Base-by-base conservation (phyloP, 345 rosid genomes). In the Hypericum perforatum region DNA sequence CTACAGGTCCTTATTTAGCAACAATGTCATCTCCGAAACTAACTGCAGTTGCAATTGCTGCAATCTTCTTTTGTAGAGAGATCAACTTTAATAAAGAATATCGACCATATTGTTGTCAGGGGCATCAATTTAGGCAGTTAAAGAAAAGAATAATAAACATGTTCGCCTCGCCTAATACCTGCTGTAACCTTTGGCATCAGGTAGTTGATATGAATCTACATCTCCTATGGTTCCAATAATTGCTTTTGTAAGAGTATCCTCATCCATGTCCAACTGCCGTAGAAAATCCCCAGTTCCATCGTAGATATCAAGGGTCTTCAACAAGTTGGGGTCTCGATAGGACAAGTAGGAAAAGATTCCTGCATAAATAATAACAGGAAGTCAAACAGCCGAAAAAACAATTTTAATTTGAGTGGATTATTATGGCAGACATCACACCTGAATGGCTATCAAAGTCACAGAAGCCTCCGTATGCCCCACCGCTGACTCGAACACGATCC, bases 401-500 rank as follows among this genome's bases (percentile, higher is more conserved):
- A 29, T 16, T 5, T 9, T 39, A 11, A 56, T 45, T 38, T 44
- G 51, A 55, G 37, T 1, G 32, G 32, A 22, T 22, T 1, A 22
- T 22, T 4, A 22, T 22, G 4, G 32, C 32, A 22, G 32, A 22
- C 11, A 10, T 47, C 54, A 38, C 59, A 88, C 98, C 98, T 64
- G 98, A 88, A 70, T 88, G 90, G 16, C 91, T 75, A 78, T 92
- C 97, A 6, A 92, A 85, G 71, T 88, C 84, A 14, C 97, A 85
- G 67, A 88, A 88, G 47, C 98, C 97, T 51, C 98, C 98, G 72
- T 92, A 92, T 55, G 97, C 98, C 55, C 98, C 98, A 32, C 98
- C 98, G 36, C 99, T 48, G 32, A 22, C 32, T 22, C 32, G 32
- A 22, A 22, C 32, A 22, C 32, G 32, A 22, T 22, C 32, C 32